These are phyloP conservation scores for Crepidotus sp. DNA, from an alignment of 1,284 basidiomycete genomes.

Conservation along the genomic window DNA sequence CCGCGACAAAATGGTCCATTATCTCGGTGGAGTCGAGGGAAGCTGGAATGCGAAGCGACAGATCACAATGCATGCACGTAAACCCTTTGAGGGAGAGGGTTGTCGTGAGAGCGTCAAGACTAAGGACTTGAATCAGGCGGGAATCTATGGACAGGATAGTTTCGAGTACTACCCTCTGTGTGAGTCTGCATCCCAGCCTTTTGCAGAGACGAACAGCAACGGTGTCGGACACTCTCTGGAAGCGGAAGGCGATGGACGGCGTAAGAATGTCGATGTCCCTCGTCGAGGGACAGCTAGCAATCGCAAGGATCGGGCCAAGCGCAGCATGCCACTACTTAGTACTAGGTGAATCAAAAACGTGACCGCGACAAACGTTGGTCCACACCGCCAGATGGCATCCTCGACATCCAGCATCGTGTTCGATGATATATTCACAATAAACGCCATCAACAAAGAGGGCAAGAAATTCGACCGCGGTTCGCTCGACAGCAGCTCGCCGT, in stretches of 20 bases:
- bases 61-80: constrained; percentile 48
- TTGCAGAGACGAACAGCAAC: constrained; percentile 39
- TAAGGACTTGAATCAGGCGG: constrained; percentile 18
- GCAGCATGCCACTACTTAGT: too few relatives aligned
- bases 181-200: constrained; percentile 30
- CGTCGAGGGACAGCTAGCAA: background rate
- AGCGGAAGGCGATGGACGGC: constrained; percentile 31
- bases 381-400: constrained; percentile 63
- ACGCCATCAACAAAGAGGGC: constrained; percentile 83
- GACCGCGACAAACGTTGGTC: too few relatives aligned
- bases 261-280: constrained; percentile 21
- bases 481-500: constrained; percentile 18
- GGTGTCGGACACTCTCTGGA: constrained; percentile 45
- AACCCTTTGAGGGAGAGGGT: constrained; percentile 52
- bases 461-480: constrained; percentile 96
- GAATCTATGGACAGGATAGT: background rate
- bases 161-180: constrained; percentile 24
- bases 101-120: constrained; percentile 32
- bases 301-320: too few relatives aligned
- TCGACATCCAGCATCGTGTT: constrained; percentile 73
- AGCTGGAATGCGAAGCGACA: constrained; percentile 27
- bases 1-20: constrained; percentile 33
- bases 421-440: constrained; percentile 84
- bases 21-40: constrained; percentile 26
- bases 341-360: too few relatives aligned